phyloP scores from a whole-genome alignment of 2,329 filamentous ascomycete genomes.

The Talaromyces sp. region DNA sequence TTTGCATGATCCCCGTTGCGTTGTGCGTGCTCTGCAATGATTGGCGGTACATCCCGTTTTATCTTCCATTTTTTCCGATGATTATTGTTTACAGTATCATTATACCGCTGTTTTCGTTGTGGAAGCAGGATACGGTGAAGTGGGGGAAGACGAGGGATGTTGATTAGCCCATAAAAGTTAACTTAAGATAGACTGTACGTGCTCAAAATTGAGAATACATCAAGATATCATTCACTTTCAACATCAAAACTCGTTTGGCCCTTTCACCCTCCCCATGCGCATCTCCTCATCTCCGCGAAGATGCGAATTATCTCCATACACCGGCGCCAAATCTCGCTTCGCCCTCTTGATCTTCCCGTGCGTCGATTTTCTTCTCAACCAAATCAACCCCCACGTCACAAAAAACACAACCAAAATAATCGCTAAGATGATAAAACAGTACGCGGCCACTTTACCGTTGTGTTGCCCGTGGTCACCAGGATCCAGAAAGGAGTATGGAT shows the following conservation, averaged over 20 bases:
- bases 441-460: slow-evolving; percentile 58
- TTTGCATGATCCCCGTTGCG: too few species aligned
- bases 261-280: not conserved
- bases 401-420: slow-evolving; percentile 53
- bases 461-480: slow-evolving; percentile 47
- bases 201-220: not conserved
- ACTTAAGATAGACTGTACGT: too few species aligned
- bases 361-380: slow-evolving; percentile 50
- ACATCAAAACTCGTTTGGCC: slow-evolving; percentile 4
- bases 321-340: slow-evolving; percentile 18
- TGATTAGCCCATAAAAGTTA: not conserved
- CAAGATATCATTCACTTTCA: not conserved
- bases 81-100: too few species aligned
- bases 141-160: not conserved
- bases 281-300: not conserved
- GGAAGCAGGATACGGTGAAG: too few species aligned
- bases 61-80: too few species aligned
- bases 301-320: not conserved
- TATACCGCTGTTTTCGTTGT: too few species aligned
- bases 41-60: too few species aligned
- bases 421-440: slow-evolving; percentile 58
- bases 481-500: slow-evolving; percentile 77
- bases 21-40: too few species aligned
- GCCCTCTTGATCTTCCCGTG: slow-evolving; percentile 26
- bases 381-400: slow-evolving; percentile 53